A percentile compares a stretch with the other conserved stretches of the same genome.
These are phyloP conservation scores for Rosa chinensis DNA, from an alignment of 306 rosid species.

Conservation along the genomic window DNA sequence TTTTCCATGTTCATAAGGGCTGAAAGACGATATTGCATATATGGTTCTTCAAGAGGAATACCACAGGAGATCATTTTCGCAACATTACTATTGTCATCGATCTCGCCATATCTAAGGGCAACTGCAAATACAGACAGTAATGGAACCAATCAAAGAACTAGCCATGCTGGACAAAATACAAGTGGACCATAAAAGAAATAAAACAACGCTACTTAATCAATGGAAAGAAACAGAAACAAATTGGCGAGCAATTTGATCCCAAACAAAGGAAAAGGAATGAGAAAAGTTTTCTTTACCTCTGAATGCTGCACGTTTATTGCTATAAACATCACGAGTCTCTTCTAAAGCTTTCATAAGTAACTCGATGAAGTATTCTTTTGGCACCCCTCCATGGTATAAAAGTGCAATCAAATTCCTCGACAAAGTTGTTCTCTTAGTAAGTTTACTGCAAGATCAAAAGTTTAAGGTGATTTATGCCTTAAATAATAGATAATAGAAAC, in stretches of 20 bases:
- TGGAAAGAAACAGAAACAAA: neutral
- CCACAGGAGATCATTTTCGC: conserved; percentile 69
- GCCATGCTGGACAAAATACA: conserved; percentile 4
- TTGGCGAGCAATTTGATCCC: neutral
- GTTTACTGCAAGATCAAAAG: conserved; percentile 48
- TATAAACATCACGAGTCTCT: conserved; percentile 39
- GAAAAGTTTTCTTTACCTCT: conserved; percentile 39
- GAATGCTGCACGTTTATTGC: conserved; percentile 57
- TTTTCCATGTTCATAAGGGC: conserved; percentile 41
- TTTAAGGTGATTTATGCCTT: conserved; percentile 20
- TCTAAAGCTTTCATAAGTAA: conserved; percentile 43
- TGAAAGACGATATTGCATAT: conserved; percentile 47
- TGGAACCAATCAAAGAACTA: neutral
- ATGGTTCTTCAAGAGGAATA: conserved; percentile 75
- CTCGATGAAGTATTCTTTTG: conserved; percentile 57
- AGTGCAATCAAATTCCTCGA: conserved; percentile 61
- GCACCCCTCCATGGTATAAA: conserved; percentile 82
- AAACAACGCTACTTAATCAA: neutral
- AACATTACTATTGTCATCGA: conserved; percentile 45
- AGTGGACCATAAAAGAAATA: conserved; percentile 3
- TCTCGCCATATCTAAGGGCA: conserved; percentile 41
- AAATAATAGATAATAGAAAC: conserved; percentile 19
- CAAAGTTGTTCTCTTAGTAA: conserved; percentile 46
- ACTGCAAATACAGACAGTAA: conserved; percentile 41
- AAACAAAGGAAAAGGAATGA: neutral